Evolutionary conservation across 345 rosid species (phyloP).

Genomic region (Limnanthes douglasii): DNA sequence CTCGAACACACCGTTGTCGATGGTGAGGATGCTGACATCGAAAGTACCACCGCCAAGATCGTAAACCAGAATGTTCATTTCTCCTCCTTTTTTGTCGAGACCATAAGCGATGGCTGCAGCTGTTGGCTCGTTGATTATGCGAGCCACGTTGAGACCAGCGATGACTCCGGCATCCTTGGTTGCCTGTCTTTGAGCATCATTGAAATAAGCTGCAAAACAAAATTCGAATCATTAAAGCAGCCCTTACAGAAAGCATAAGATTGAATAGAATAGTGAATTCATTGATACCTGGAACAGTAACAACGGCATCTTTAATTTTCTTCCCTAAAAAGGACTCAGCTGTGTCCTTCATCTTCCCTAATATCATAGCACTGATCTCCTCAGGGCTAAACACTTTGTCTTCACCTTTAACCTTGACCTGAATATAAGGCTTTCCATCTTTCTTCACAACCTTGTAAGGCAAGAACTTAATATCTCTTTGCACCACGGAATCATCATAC

Average conservation of each 20-base stretch:
- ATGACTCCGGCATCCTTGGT: constrained; percentile 96
- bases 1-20: constrained; percentile 94
- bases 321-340: constrained; percentile 98
- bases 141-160: constrained; percentile 91
- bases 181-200: constrained; percentile 97
- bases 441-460: constrained; percentile 87
- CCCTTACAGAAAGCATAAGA: neutral
- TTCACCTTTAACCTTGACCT: constrained; percentile 81
- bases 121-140: constrained; percentile 95
- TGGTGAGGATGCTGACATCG: constrained; percentile 93
- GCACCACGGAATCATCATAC: constrained; percentile 89
- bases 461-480: constrained; percentile 77
- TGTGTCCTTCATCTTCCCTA: constrained; percentile 94
- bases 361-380: constrained; percentile 87
- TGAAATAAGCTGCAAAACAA: constrained; percentile 69
- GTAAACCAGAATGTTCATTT: constrained; percentile 96
- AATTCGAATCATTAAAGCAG: neutral
- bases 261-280: neutral
- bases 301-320: constrained; percentile 96
- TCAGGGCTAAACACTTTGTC: constrained; percentile 94
- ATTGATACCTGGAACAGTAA: constrained; percentile 77
- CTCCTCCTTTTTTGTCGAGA: constrained; percentile 91
- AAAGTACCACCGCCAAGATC: constrained; percentile 99
- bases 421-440: constrained; percentile 93
- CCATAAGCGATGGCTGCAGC: constrained; percentile 99